These are phyloP conservation scores for Apiosordaria backusii DNA, from an alignment of 495 filamentous ascomycete genomes.

Conservation along the genomic window DNA sequence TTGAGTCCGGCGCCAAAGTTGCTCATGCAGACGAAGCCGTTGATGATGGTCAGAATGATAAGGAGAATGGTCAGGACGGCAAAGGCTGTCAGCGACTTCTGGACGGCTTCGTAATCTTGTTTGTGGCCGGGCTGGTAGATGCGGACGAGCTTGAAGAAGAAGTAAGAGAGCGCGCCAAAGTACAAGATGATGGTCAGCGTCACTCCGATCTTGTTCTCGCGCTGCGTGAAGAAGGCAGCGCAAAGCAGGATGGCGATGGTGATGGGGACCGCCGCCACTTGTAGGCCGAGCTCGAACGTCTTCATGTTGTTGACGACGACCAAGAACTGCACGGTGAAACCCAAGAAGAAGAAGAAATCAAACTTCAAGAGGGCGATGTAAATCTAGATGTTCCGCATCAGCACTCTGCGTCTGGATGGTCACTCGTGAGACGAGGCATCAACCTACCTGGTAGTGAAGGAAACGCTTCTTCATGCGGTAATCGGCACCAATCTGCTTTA, in stretches of 20 bases:
- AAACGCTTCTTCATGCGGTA: conserved; percentile 94
- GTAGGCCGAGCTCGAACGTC: conserved; percentile 76
- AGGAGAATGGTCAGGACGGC: conserved; percentile 86
- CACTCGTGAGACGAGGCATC: not conserved
- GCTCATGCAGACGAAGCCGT: conserved; percentile 77
- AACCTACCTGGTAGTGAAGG: conserved; percentile 85
- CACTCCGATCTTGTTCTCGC: conserved; percentile 79
- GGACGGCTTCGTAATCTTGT: conserved; percentile 65
- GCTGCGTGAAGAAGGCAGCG: conserved; percentile 78
- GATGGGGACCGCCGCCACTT: conserved; percentile 81
- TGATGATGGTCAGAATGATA: conserved; percentile 84
- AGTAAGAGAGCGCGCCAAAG: conserved; percentile 88
- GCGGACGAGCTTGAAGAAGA: conserved; percentile 95
- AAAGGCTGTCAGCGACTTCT: conserved; percentile 81
- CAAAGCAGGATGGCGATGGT: conserved; percentile 82
- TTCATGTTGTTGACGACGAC: conserved; percentile 74
- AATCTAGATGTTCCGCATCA: conserved; percentile 57
- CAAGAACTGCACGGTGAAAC: conserved; percentile 95
- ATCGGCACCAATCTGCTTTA: conserved; percentile 98
- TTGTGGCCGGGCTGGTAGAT: conserved; percentile 69
- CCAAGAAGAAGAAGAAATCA: conserved; percentile 99
- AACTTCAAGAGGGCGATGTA: conserved; percentile 98
- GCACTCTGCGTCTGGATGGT: conserved; percentile 21
- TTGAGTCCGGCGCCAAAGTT: conserved; percentile 94
- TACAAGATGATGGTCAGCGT: conserved; percentile 74